These are phyloP conservation scores for Annona squamosa DNA, from an alignment of 164 flowering plant genomes.

Conservation along the genomic window DNA sequence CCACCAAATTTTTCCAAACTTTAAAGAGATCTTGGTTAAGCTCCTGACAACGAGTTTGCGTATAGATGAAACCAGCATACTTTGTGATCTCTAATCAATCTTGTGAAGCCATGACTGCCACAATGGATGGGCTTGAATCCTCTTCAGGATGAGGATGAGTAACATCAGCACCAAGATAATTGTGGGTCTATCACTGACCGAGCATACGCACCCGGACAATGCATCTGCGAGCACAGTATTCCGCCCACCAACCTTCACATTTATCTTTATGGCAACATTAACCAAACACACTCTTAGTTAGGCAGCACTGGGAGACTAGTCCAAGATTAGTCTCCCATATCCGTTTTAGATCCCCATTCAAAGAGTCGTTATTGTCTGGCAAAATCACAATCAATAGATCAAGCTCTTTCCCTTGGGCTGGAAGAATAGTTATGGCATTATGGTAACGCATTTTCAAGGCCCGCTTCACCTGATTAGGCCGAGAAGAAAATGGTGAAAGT, in stretches of 20 bases:
- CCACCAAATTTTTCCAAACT: constrained; percentile 21
- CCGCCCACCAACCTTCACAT: constrained; percentile 77
- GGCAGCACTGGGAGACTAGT: constrained; percentile 85
- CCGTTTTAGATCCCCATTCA: constrained; percentile 82
- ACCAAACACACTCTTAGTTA: constrained; percentile 84
- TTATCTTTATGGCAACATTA: constrained; percentile 65
- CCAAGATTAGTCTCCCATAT: constrained; percentile 98
- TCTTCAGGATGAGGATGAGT: constrained; percentile 59
- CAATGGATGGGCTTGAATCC: constrained; percentile 55
- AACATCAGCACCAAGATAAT: constrained; percentile 63
- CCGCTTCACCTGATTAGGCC: constrained; percentile 72
- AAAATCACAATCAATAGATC: constrained; percentile 63
- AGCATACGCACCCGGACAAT: constrained; percentile 23
- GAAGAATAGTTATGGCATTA: constrained; percentile 43
- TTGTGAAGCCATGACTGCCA: constrained; percentile 41
- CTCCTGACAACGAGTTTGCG: constrained; percentile 30
- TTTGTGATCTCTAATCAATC: constrained; percentile 24
- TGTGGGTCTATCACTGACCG: constrained; percentile 35
- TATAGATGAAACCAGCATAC: constrained; percentile 24
- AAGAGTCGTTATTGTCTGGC: constrained; percentile 74
- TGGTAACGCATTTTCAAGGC: constrained; percentile 66
- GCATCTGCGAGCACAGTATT: constrained; percentile 46
- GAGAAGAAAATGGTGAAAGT: constrained; percentile 52
- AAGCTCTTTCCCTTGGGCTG: constrained; percentile 52
- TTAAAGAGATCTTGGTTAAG: constrained; percentile 30